Evolutionary conservation across 1,284 basidiomycete genomes (phyloP), one percentile per base, ranked within the genome.

Genomic region (Microbotryum scabiosae): DNA sequence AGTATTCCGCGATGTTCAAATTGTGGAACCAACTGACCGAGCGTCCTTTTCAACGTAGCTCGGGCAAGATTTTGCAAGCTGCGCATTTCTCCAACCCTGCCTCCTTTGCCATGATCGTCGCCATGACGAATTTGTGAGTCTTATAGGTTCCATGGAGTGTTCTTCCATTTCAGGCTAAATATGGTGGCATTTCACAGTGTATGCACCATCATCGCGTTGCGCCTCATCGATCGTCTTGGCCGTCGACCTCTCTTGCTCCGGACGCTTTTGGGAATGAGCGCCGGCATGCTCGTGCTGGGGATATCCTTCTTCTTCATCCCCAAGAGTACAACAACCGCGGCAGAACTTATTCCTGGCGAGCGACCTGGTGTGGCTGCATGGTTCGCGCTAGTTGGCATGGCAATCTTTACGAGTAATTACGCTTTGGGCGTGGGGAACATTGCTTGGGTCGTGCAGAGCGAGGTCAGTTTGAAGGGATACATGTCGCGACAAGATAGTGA

Each of bases 31-130:
- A n/a, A 48, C 25, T 25, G 23, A n/a, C n/a, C 14, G 5, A 18
- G 28, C 48, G 26, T 28, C 8, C 0, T 26, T 3, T 4, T 10
- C 10, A 2, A 41, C 36, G 2, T 23, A 59, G 56, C 48, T 61
- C 62, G 20, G 85, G 85, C 10, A 86, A 85, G 2, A 79, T 90
- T 30, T 88, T 90, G 76, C 81, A 85, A 66, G 79, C 83, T 67
- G 85, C 89, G 46, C 87, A 87, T 0, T 88, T 89, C 74, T 77
- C 85, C 70, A 84, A 88, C 66, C 85, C 87, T 0, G 88, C 85
- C 0, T 86, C 85, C 0, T 86, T 87, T 41, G 86, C 87, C 2
- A 78, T 88, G 50, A 83, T 89, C 67, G 79, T 90, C 50, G 86
- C 87, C 3, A 81, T 83, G 5, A 86, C 86, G 36, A 90, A 90